Base-by-base conservation (phyloP, 2,329 filamentous ascomycete species). In the Fusarium globosum region DNA sequence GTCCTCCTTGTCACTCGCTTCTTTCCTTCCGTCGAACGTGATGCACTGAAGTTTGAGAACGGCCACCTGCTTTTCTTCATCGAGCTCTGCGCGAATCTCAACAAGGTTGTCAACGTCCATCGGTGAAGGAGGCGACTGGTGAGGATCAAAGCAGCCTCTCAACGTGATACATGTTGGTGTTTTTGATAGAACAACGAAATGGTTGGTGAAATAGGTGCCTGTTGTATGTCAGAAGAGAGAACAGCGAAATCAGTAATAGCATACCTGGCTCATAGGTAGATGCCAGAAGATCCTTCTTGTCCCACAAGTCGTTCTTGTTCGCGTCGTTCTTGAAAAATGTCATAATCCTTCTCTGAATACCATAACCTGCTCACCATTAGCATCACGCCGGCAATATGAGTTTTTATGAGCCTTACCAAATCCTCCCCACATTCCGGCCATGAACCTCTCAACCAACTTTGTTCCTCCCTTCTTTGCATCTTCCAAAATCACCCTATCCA, bases 151-250 rank as follows among this genome's bases (percentile, higher is more conserved):
- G 12, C 75, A 76, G 7, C 64, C 66, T 16, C 75, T 70, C 39
- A 76, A 33, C 0, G 66, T 69, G 35, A 76, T 43, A 10, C 65
- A 65, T 3, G 48, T 65, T 6, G 75, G 64, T 1, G 67, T 56
- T 36, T 76, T 75, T 7, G 70, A 58, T 0, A 76, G 60, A 0
- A 76, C 56, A 13, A 57, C 1, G 39, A 75, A 72, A 15, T 77
- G 73, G 8, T 75, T 71, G 7, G 73, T 77, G 15, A 77, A 59
- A 26, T 51, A 68, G 16, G 76, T 77, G 30, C 63, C 73, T 76
- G 4, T 12, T 6, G 9, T 2, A 0, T 15, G 16, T 61, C 4
- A 43, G 45, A 14, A 20, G 11, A 12, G 3, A 0, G 8, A 4
- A 12, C 2, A 2, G 4, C 3, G 10, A 7, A 3, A 18, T 11